phyloP scores from a whole-genome alignment of 1,284 basidiomycete species.

The Sporisorium scitamineum region DNA sequence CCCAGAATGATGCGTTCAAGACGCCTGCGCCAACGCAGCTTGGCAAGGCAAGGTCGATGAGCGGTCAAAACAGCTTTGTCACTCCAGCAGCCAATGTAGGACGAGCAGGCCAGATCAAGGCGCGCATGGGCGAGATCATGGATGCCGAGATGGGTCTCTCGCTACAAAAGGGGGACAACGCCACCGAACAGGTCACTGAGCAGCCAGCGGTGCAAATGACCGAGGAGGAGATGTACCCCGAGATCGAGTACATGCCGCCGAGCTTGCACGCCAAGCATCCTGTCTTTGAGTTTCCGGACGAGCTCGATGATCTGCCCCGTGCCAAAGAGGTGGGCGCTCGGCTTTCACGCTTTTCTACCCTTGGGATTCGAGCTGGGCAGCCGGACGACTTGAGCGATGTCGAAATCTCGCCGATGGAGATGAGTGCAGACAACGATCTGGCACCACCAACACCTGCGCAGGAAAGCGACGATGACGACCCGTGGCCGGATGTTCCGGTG shows the following conservation, averaged over 20 bases:
- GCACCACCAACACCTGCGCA: background rate
- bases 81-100: constrained; percentile 63
- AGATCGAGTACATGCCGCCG: constrained; percentile 61
- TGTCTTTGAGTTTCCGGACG: constrained; percentile 53
- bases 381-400: constrained; percentile 32
- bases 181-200: constrained; percentile 19
- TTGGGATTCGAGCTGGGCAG: constrained; percentile 14
- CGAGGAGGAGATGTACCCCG: constrained; percentile 62
- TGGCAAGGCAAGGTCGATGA: constrained; percentile 25
- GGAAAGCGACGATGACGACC: constrained; percentile 40
- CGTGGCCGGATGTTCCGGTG: constrained; percentile 42
- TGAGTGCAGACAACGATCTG: constrained; percentile 5
- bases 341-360: constrained; percentile 29
- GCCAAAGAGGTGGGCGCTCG: constrained; percentile 43
- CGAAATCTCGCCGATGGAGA: constrained; percentile 24
- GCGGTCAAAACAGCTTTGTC: constrained; percentile 51
- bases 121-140: constrained; percentile 57
- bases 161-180: constrained; percentile 32
- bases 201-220: constrained; percentile 35
- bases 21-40: constrained; percentile 40
- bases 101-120: constrained; percentile 60
- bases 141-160: constrained; percentile 52
- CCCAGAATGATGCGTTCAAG: constrained; percentile 25
- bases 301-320: constrained; percentile 54
- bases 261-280: constrained; percentile 35